Conservation (phyloP, 2,329 filamentous ascomycete species). For the Fusarium mexicanum region DNA sequence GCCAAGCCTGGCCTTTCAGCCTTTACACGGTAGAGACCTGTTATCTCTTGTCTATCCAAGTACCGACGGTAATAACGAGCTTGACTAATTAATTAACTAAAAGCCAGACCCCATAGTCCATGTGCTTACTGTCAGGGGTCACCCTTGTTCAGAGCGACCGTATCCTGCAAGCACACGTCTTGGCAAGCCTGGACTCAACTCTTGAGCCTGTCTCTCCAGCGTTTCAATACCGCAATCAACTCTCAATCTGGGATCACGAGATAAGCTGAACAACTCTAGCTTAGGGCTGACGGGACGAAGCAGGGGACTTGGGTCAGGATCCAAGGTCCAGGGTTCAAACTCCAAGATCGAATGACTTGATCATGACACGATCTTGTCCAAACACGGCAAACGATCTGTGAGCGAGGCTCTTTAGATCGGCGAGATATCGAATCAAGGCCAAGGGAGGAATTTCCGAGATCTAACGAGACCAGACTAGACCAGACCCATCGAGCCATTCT, state of each 20-base stretch:
- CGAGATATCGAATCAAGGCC: neutral
- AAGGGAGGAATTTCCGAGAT: neutral
- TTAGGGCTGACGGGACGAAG: neutral
- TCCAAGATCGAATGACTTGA: neutral
- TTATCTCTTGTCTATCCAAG: neutral
- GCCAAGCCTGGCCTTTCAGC: neutral
- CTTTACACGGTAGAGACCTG: neutral
- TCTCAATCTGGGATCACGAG: neutral
- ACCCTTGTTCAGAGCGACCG: neutral
- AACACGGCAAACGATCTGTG: neutral
- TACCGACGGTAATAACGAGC: neutral
- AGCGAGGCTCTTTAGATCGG: neutral
- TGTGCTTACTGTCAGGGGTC: neutral
- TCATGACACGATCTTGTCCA: neutral
- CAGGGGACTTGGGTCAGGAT: neutral
- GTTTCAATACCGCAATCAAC: neutral
- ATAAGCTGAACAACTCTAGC: neutral
- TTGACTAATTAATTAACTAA: neutral
- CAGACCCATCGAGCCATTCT: neutral
- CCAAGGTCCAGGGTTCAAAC: neutral
- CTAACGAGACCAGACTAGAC: neutral
- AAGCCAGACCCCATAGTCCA: neutral
- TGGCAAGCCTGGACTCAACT: conserved; percentile 1
- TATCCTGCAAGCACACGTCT: conserved; percentile 8
- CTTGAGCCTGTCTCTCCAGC: neutral